Base-by-base conservation (phyloP, 129 eudicot species). In the Gnaphalium uliginosum region DNA sequence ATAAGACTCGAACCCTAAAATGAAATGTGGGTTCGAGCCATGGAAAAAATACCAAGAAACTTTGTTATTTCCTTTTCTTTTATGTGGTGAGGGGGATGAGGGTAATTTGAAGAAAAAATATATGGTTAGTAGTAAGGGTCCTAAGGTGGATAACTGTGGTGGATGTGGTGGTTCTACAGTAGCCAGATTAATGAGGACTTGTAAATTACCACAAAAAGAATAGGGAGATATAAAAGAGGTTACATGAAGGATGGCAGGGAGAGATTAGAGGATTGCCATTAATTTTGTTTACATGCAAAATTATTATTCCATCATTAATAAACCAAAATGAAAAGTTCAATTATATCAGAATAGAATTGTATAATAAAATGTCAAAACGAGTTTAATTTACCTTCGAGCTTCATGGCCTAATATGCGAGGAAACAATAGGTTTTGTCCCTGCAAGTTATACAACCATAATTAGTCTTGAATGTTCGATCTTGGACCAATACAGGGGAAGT, bases 11-110 rank as follows among this genome's bases (percentile, higher is more conserved):
- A 76, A 76, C 10, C 81, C 69, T 25, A 29, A 60, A 29, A 30
- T 51, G 13, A 5, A 59, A 27, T 58, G 76, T 59, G 60, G 76
- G 81, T 77, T 69, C 76, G 70, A 69, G 75, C 15, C 81, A 77
- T 69, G 81, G 26, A 77, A 77, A 68, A 77, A 41, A 77, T 26
- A 77, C n/a, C 81, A 68, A 57, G 70, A 77, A 57, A 70, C 5
- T 4, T 68, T 37, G 81, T 24, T 77, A 59, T 15, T 68, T 68
- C 14, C 32, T 27, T 46, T 59, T 5, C 18, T 48, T 27, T 24
- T 56, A 54, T 17, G 66, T 53, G 23, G 33, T 51, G 30, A 24
- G 51, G 50, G 54, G 7, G 22, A 26, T 25, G 27, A 15, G 21
- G 76, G 29, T 53, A 19, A 33, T 26, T 66, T 50, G 65, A 46